Base-by-base conservation (phyloP, 208 protist genomes). In the Wallacemonas sp. region DNA sequence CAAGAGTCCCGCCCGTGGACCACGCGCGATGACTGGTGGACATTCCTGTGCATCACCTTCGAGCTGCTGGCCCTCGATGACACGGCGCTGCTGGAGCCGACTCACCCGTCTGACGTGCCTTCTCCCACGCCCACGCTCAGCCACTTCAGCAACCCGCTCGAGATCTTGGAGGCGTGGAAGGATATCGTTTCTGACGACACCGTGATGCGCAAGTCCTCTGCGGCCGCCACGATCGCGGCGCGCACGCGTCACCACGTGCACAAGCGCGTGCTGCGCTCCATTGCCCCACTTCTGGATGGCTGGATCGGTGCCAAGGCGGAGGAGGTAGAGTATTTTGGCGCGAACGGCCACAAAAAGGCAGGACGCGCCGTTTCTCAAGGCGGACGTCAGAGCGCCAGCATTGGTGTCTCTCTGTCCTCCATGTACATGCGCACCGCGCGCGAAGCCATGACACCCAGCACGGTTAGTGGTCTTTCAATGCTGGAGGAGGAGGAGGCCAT, bases 21-120 rank as follows among this genome's bases (percentile, higher is more conserved):
- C 29, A 70, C 78, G 63, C 73, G 68, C 42, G 89, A 94, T 60
- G 89, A 94, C 70, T 94, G 81, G 74, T 94, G 89, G 89, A 77
- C 75, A 5, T 85, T 78, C 70, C 75, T 94, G 45, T 87, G 79
- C 44, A 57, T 94, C 59, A 63, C 63, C 50, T 94, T 94, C 55
- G 89, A 94, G 63, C 65, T 94, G 1, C 81, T 94, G 30, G 69
- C 83, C 15, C 33, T 60, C 17, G 81, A 91, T 61, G 85, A 75
- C 33, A 81, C 73, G 15, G 59, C 84, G 9, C 72, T 94, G 29
- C 68, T 94, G 41, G 53, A 70, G 36, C 69, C 77, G 3, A 45
- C 63, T n/a, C 69, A 27, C 34, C 33, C 63, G 21, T 33, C 74
- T 4, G 46, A 37, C 21, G 55, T 63, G 8, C 69, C 73, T 12